Base-by-base conservation (phyloP, 164 flowering plant species). In the Vitis riparia region DNA sequence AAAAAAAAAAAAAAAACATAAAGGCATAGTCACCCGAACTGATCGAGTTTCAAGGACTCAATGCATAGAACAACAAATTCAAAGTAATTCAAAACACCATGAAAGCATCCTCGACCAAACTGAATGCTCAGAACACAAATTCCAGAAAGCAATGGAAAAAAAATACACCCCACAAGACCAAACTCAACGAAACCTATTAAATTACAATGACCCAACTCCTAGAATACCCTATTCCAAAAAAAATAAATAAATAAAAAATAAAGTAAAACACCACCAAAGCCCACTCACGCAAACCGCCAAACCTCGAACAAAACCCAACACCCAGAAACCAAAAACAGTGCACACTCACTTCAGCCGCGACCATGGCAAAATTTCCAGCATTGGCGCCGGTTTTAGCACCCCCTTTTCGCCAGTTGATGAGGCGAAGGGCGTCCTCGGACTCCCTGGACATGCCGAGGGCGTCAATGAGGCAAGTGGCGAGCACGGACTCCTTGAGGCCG, bases 341-440 rank as follows among this genome's bases (percentile, higher is more conserved):
- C 14, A 30, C 49, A 13, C 55, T 11, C 9, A 88, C 95, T 87
- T 95, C 94, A 48, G 88, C 75, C 12, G 99, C 96, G 12, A 93
- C 93, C 15, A 86, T 83, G 0, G 93, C 76, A 76, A 93, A 95
- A 71, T 90, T 89, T 0, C 97, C 99, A 61, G 81, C 99, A 77
- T 83, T 85, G 23, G 78, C 76, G n/a, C 96, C 96, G 9, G 86
- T 75, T 62, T 78, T 85, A 29, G 96, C 66, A 30, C 97, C 97
- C 9, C 90, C 96, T 61, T 90, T 93, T 12, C 97, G 90, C 99
- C 98, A 95, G 69, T 93, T 91, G 77, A 91, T 61, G 72, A 95
- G 90, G 30, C 90, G 87, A 14, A 74, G 71, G 15, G 98, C 98
- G 76, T 95, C 97, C 13, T 79, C 79, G 9, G 97, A 90, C 60